Base-by-base conservation (phyloP, 495 filamentous ascomycete genomes). In the Podospora australis region DNA sequence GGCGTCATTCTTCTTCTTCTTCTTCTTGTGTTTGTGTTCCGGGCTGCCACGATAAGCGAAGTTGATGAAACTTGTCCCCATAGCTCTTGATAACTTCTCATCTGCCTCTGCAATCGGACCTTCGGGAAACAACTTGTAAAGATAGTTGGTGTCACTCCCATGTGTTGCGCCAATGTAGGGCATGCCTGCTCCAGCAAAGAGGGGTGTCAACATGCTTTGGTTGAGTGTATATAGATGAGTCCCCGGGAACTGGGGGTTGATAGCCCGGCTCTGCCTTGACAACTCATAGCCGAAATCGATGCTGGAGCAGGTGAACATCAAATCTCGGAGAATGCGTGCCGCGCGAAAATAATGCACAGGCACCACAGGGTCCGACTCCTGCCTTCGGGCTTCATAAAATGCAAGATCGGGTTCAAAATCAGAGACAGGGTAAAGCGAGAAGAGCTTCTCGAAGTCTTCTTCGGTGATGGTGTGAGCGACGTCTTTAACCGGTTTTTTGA, bases 241-340 rank as follows among this genome's bases (percentile, higher is more conserved):
- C 6, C 55, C 49, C 0, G 52, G 13, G 22, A 51, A 58, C 0
- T 25, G 14, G 0, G 49, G 24, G 16, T 56, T 24, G 1, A 25
- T 19, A 0, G 35, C 17, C 35, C 46, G 49, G 0, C 48, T 56
- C 10, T 56, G 48, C 23, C 20, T 48, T 0, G 44, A 24, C 44
- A 61, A 58, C 6, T 60, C 47, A 13, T 46, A 50, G 2, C 59
- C 62, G 30, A 63, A 63, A 35, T 63, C 57, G 11, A 65, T 46
- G 1, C 50, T 54, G 3, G 62, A 61, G 20, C 64, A 67, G 5
- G 62, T 57, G 50, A 67, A 67, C 6, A 65, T 35, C 0, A 67
- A 30, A 17, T 67, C 64, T 1, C 62, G 47, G 19, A 67, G 6
- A 9, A 67, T 60, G 17, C 51, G 54, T 2, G 62, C 55, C 13